Base-by-base conservation (phyloP, 2,329 filamentous ascomycete species). In the Ophiosphaerella herpotricha region DNA sequence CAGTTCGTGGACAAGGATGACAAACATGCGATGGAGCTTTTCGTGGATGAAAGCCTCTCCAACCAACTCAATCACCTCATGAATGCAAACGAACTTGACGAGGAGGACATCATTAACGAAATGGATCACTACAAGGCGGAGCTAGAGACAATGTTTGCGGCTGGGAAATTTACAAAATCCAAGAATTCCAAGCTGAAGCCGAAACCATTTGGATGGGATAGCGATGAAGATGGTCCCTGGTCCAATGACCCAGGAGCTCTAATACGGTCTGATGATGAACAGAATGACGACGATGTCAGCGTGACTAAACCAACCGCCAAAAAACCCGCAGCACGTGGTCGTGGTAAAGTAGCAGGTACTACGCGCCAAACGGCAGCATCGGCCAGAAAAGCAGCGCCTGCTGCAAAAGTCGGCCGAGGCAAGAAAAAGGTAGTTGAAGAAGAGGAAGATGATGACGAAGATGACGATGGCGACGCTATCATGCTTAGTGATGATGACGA, bases 1-100 rank as follows among this genome's bases (percentile, higher is more conserved):
- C 89, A 96, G 54, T 99, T 94, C 63, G 91, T 99, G 23, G 87
- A 92, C 70, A 97, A 97, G 61, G 91, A 96, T 59, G 94, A 99
- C 76, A 96, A 92, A 68, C 87, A 94, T 63, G 91, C 91, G 2
- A 91, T 97, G 86, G 71, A 77, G 54, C 71, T 68, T 11, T 80
- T 80, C 50, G 74, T 80, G 7, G 68, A 73, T 4, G 71, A 77
- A 4, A 76, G 71, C 55, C 63, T 80, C 24, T 64, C 67, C 12
- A 70, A 65, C 13, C 77, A 80, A 49, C 65, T 78, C 36, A 74
- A 76, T 49, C 69, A 77, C 52, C 54, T 79, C 11, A 67, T 78
- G 66, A 53, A 63, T 6, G 78, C 85, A 37, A 83, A 86, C 5
- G 84, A 88, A 39, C 79, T 82, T 0, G 85, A 88, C 16, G 84